Base-by-base conservation (phyloP, 1,139 yeast species). In the Saccharomyces hybrid region DNA sequence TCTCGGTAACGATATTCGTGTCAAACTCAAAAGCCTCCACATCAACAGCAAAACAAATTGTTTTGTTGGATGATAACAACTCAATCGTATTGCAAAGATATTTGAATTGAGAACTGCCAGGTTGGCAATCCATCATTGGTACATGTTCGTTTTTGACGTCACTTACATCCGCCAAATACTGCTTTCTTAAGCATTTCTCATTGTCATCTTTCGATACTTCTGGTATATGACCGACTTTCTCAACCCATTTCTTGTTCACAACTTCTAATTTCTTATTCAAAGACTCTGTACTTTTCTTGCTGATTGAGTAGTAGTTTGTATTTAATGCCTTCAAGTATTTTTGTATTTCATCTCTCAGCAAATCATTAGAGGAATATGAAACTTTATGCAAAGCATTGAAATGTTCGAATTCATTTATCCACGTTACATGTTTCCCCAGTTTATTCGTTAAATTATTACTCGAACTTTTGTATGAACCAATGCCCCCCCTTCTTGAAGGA, bases 21-120 rank as follows among this genome's bases (percentile, higher is more conserved):
- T 77, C 68, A 16, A 69, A 62, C 62, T 86, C 95, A 73, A 75
- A 83, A 3, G 86, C 85, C 66, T 86, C 93, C 9, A 84, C 74
- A 66, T 86, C 93, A 21, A 86, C 69, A 21, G 83, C 77, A 50
- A 84, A 71, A 16, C 83, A 71, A 0, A 75, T 73, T 34, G 73
- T 67, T 29, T 70, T 63, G 24, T 66, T 66, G 4, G 61, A 50
- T 48, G 70, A 68, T 19, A 71, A 59, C 3, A 57, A 47, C 7
- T 59, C 57, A 24, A 74, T 60, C 6, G 61, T 55, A 42, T 64
- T 61, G 31, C 53, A 48, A 3, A 68, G 52, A 49, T 65, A 64
- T n/a, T 56, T 57, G 55, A 65, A 66, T 44, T 55, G 59, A 2
- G 62, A 42, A n/a, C 59, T 54, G 6, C 61, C 60, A 5, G 71